Base-by-base conservation (phyloP, 2,329 filamentous ascomycete genomes). In the Aspergillus aculeatus region DNA sequence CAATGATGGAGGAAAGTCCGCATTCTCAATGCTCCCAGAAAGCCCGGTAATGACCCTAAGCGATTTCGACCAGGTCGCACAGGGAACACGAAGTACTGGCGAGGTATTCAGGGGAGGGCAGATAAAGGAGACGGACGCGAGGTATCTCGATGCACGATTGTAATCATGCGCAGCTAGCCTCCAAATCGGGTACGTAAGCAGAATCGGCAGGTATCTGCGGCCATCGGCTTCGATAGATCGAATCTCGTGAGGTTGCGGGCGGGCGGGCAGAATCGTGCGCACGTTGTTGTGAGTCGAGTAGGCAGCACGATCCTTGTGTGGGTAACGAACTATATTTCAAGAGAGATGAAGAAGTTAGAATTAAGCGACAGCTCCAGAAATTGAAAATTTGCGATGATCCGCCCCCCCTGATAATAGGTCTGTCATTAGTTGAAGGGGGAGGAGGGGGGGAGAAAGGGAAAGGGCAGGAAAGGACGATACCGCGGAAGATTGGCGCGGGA, bases 401-500 rank as follows among this genome's bases (percentile, higher is more conserved):
- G 24, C 52, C 57, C 52, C n/a, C 57, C 52, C 57, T 59, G 48
- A 59, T 59, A 50, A 44, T 50, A 23, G 32, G 21, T n/a, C n/a
- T 16, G 21, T 47, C 32, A 35, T 4, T 50, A 48, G 38, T 58
- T 26, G 52, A 50, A 56, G 55, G 49, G 57, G 52, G 50, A 48
- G 32, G 57, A 41, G 48, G 49, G 48, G 53, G 47, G 59, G 56
- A 54, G 31, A 12, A 35, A 35, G 32, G 14, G 14, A 16, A 6
- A 35, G 32, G 16, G 38, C 38, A 41, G 38, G 38, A 44, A 44
- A 19, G 38, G 38, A 19, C 54, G 52, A 60, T 55, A 49, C 56
- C 49, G 59, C 62, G 52, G 58, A 59, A 58, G 56, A 50, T 38
- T 55, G 50, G 58, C 59, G 5, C 55, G 51, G 56, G 51, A 58